Evolutionary conservation across 306 rosid species (phyloP), one percentile per base, ranked within the genome.

Genomic region (Vigna radiata): DNA sequence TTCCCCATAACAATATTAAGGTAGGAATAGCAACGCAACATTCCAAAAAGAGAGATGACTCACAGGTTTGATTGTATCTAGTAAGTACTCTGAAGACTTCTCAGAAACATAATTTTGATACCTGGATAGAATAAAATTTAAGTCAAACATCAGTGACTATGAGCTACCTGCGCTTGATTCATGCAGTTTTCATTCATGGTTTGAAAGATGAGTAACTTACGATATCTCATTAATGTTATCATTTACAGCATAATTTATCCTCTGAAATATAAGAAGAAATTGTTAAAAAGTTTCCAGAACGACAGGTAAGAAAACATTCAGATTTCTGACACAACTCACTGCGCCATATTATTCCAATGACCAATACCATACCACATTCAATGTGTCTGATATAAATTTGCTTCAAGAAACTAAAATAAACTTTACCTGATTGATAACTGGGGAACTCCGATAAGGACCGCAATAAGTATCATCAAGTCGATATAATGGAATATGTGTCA

Each of bases 401-500:
- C 60, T 67, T 72, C 44, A 23, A 62, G 77, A 68, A 44, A 75
- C 50, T 37, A 49, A 43, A 59, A 81, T 36, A 67, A 58, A 67
- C 15, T 44, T 49, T 81, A 93, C 98, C 98, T 93, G 98, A 79
- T 90, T 90, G 87, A 93, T 79, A 70, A 83, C 62, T 66, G 81
- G 68, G 61, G 96, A 85, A 41, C 86, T 82, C 14, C 97, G 94
- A 64, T 84, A 76, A 72, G 87, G 89, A 60, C 96, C 96, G 84
- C 96, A 93, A 68, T 72, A 47, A 10, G 88, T 91, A 69, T 73
- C 46, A 77, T 93, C 93, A 21, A 1, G 85, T 70, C 95, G 90
- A 78, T 86, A 88, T 82, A 91, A 81, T 49, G 96, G 98, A 83
- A 91, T 91, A 78, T 93, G 98, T 23, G 91, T 85, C 84, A 93